phyloP scores from a whole-genome alignment of 805 yeast species.

The Ogataea populi-albae region DNA sequence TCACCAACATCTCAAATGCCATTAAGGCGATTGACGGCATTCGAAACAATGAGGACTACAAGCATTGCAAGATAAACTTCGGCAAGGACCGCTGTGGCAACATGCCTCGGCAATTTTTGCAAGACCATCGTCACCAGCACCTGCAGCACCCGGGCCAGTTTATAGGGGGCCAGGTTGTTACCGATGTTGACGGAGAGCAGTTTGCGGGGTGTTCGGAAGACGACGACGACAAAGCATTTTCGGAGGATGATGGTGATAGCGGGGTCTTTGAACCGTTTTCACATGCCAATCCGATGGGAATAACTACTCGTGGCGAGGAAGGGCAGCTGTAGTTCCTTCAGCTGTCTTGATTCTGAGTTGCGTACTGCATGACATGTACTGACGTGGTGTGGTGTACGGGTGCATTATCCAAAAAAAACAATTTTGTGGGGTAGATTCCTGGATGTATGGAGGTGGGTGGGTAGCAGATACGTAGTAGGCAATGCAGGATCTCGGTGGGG shows the following conservation, averaged over 20 bases:
- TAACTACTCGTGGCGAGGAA: conserved; percentile 8
- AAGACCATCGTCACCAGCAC: conserved; percentile 8
- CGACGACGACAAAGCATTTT: conserved; percentile 10
- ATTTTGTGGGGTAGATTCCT: too few species aligned
- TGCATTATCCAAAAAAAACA: too few species aligned
- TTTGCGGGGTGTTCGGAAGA: conserved; percentile 23
- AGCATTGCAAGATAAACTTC: conserved; percentile 75
- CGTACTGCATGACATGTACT: too few species aligned
- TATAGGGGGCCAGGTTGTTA: conserved; percentile 12
- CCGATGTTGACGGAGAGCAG: conserved; percentile 19
- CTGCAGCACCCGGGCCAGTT: conserved; percentile 4
- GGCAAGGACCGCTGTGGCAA: conserved; percentile 97
- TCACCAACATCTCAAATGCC: conserved; percentile 87
- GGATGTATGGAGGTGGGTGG: too few species aligned
- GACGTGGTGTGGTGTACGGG: too few species aligned
- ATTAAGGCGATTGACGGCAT: conserved; percentile 91
- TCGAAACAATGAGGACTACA: conserved; percentile 67
- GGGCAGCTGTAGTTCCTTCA: neutral
- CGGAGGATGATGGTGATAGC: conserved; percentile 10
- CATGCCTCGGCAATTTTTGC: conserved; percentile 70
- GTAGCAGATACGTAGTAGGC: too few species aligned
- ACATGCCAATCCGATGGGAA: conserved; percentile 25
- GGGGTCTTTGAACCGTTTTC: conserved; percentile 21
- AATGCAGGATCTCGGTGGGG: too few species aligned
- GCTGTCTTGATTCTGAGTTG: neutral